phyloP scores from a whole-genome alignment of 1,139 yeast species.

The Debaryomyces sp. region DNA sequence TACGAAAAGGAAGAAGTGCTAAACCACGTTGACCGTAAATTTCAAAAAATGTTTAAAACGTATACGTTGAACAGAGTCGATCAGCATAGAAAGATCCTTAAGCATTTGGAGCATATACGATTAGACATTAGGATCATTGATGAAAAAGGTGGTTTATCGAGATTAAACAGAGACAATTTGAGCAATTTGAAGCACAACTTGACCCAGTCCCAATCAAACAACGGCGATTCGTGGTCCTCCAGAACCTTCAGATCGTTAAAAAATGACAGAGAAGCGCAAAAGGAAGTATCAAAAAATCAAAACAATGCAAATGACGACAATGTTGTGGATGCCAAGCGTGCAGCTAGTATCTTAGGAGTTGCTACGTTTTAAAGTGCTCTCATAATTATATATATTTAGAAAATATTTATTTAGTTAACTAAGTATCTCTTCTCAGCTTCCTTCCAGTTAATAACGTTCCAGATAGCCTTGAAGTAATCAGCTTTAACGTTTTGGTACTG shows the following conservation, averaged over 20 bases:
- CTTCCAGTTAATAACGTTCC: constrained; percentile 97
- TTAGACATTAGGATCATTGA: constrained; percentile 78
- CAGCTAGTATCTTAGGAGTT: constrained; percentile 77
- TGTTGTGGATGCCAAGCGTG: constrained; percentile 75
- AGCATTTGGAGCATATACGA: constrained; percentile 74
- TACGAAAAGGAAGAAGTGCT: constrained; percentile 66
- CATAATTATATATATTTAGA: not conserved
- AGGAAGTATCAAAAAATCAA: constrained; percentile 26
- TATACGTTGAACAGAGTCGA: constrained; percentile 77
- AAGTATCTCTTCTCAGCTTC: constrained; percentile 76
- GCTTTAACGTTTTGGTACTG: constrained; percentile 94
- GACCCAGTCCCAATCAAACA: constrained; percentile 50
- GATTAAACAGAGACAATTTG: constrained; percentile 76
- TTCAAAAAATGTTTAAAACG: constrained; percentile 57
- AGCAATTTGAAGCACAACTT: constrained; percentile 49
- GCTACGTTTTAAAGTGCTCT: constrained; percentile 58
- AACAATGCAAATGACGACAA: constrained; percentile 27
- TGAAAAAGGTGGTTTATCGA: constrained; percentile 76
- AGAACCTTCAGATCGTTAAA: constrained; percentile 62
- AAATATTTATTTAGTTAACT: constrained; percentile 12
- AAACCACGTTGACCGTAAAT: constrained; percentile 55
- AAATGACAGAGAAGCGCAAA: constrained; percentile 34
- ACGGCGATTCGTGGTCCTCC: constrained; percentile 66
- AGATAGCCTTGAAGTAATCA: constrained; percentile 93
- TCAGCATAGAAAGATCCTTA: constrained; percentile 79